A percentile compares a stretch with the other conserved stretches of the same genome.
phyloP scores from a whole-genome alignment of 2,329 filamentous ascomycete genomes.

The Diaporthe nobilis region DNA sequence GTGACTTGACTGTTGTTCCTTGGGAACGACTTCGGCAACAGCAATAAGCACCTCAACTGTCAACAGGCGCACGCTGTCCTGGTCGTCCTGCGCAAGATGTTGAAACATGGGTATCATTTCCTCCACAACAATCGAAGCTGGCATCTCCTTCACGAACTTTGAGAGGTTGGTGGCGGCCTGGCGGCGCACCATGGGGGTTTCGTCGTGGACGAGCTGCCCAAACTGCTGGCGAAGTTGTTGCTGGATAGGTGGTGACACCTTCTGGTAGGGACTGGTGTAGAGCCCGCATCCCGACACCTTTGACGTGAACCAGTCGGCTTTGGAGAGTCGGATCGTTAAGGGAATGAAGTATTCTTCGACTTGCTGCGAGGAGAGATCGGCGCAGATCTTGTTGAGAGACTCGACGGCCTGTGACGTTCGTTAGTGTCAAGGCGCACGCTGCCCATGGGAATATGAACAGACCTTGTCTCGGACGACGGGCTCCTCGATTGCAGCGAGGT shows the following conservation, averaged over 20 bases:
- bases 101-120: conserved; percentile 99
- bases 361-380: conserved; percentile 89
- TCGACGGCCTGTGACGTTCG: conserved; percentile 84
- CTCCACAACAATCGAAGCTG: conserved; percentile 89
- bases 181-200: conserved; percentile 98
- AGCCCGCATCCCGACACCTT: conserved; percentile 98
- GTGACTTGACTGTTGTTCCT: conserved; percentile 97
- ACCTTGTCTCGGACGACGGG: conserved; percentile 98
- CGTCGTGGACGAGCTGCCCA: conserved; percentile 93
- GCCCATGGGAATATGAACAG: conserved; percentile 47
- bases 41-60: conserved; percentile 97
- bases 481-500: conserved; percentile 98
- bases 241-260: conserved; percentile 89
- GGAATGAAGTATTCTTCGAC: conserved; percentile 98
- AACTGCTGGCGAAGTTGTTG: conserved; percentile 94
- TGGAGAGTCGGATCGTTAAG: conserved; percentile 93
- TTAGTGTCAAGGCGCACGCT: conserved; percentile 40
- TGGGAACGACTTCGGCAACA: conserved; percentile 96
- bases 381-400: conserved; percentile 99
- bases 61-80: conserved; percentile 95
- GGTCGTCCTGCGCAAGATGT: conserved; percentile 94
- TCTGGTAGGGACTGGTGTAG: conserved; percentile 93
- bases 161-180: conserved; percentile 96
- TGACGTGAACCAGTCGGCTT: conserved; percentile 99
- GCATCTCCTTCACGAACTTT: conserved; percentile 98